A percentile compares a stretch with the other conserved stretches of the same genome.
phyloP scores from a whole-genome alignment of 768 basidiomycete species.

The Dacryopinax spathularia region DNA sequence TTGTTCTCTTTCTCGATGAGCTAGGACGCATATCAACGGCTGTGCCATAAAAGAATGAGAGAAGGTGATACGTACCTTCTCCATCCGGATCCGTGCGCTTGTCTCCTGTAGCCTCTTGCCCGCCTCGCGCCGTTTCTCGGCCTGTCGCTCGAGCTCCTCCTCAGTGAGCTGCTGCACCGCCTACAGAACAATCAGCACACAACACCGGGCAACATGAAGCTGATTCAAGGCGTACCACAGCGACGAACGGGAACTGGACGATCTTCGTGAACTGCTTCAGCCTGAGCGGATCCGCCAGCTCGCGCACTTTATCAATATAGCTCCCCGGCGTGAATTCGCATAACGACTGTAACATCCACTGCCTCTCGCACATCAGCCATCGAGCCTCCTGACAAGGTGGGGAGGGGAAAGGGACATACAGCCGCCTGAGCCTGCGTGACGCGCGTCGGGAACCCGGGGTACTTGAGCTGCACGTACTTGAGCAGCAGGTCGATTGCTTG shows the following conservation, averaged over 20 bases:
- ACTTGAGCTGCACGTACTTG: slow-evolving; percentile 89
- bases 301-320: slow-evolving; percentile 53
- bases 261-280: slow-evolving; percentile 54
- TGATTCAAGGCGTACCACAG: slow-evolving; percentile 21
- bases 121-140: slow-evolving; percentile 74
- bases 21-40: slow-evolving; percentile 24
- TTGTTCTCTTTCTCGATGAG: slow-evolving; percentile 64
- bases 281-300: slow-evolving; percentile 49
- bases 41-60: background rate
- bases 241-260: slow-evolving; percentile 74
- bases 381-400: background rate
- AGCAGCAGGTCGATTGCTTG: slow-evolving; percentile 86
- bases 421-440: slow-evolving; percentile 63
- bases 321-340: slow-evolving; percentile 63
- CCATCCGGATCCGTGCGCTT: slow-evolving; percentile 66
- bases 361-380: too few species aligned
- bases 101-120: slow-evolving; percentile 82
- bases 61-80: slow-evolving; percentile 45
- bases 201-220: background rate
- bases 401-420: slow-evolving; percentile 31
- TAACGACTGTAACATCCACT: slow-evolving; percentile 88
- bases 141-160: slow-evolving; percentile 64
- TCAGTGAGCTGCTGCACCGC: slow-evolving; percentile 73
- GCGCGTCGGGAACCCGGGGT: slow-evolving; percentile 79
- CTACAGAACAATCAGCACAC: slow-evolving; percentile 2